Conservation (phyloP, 306 rosid genomes). For the Macrotyloma uniflorum region DNA sequence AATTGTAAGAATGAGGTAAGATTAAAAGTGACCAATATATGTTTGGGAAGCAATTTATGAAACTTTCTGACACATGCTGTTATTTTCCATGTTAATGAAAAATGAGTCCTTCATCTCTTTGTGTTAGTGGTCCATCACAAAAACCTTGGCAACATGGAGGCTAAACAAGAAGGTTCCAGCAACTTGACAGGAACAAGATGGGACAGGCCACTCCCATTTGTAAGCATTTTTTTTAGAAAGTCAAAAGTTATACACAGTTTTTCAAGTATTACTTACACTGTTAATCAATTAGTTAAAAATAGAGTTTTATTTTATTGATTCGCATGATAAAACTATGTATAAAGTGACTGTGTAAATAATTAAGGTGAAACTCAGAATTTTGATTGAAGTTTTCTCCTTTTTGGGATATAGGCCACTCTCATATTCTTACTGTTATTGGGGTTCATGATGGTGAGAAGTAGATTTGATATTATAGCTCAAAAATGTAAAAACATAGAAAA, state of each 20-base stretch:
- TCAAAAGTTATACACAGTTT: neutral
- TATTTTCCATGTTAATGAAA: constrained; percentile 25
- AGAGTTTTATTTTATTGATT: too few relatives aligned
- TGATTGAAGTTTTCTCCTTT: neutral
- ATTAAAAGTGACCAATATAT: constrained; percentile 12
- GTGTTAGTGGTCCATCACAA: constrained; percentile 22
- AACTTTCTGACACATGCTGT: neutral
- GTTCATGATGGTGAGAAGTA: neutral
- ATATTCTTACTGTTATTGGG: neutral
- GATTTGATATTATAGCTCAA: neutral
- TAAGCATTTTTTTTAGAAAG: neutral
- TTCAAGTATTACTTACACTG: neutral
- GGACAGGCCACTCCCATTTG: constrained; percentile 21
- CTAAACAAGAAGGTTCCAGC: constrained; percentile 29
- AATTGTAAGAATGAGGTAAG: constrained; percentile 22
- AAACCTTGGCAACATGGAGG: constrained; percentile 17
- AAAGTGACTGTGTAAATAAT: too few relatives aligned
- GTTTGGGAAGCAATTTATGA: constrained; percentile 20
- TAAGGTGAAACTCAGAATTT: too few relatives aligned
- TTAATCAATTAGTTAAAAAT: too few relatives aligned
- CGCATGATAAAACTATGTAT: too few relatives aligned
- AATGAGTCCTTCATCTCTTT: constrained; percentile 21
- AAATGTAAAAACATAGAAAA: neutral
- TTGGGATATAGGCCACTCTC: neutral
- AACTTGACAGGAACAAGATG: constrained; percentile 12